phyloP scores from a whole-genome alignment of 2,329 filamentous ascomycete species.

The Xylaria sp. region DNA sequence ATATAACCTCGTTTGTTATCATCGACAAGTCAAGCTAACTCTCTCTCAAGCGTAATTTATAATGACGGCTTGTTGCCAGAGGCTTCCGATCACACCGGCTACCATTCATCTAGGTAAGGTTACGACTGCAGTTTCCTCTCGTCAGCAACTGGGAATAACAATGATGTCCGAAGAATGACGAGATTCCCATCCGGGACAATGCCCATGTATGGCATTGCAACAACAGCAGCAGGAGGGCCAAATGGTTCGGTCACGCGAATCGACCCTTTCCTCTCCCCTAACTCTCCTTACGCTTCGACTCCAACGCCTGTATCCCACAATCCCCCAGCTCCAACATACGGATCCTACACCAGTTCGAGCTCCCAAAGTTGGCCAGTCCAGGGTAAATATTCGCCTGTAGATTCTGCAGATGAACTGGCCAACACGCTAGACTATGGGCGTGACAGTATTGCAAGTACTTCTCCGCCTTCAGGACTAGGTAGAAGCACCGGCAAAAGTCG shows the following conservation, averaged over 20 bases:
- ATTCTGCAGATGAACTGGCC: conserved; percentile 69
- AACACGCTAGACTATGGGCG: conserved; percentile 70
- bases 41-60: conserved; percentile 47
- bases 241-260: conserved; percentile 54
- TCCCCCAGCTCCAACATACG: conserved; percentile 47
- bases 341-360: conserved; percentile 55
- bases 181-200: conserved; percentile 54
- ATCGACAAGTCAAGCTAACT: conserved; percentile 46
- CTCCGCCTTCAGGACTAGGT: conserved; percentile 56
- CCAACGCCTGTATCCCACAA: conserved; percentile 55
- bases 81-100: conserved; percentile 45
- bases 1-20: conserved; percentile 38
- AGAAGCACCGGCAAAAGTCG: conserved; percentile 62
- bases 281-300: conserved; percentile 57
- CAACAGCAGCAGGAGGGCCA: conserved; percentile 44
- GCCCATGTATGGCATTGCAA: conserved; percentile 46
- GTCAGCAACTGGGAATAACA: conserved; percentile 51
- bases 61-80: conserved; percentile 47
- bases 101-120: conserved; percentile 51
- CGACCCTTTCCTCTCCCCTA: conserved; percentile 54
- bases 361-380: conserved; percentile 61
- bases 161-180: conserved; percentile 53
- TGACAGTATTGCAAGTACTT: conserved; percentile 60
- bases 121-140: conserved; percentile 38
- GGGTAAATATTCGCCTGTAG: conserved; percentile 65